Evolutionary conservation across 257 asterid species (phyloP).

Genomic region (Salvia splendens): DNA sequence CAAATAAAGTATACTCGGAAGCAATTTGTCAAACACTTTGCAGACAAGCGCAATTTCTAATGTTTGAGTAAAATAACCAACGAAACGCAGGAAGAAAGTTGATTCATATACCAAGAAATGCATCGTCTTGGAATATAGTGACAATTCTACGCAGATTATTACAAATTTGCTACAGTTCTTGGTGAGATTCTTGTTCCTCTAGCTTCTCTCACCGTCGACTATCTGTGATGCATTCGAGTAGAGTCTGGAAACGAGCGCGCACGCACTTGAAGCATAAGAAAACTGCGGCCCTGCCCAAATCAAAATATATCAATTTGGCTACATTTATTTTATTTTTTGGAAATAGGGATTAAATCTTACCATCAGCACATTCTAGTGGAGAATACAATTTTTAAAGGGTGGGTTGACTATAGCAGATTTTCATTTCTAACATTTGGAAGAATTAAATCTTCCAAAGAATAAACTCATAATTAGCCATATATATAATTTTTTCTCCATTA

Average conservation of each 20-base stretch:
- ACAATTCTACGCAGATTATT: background rate
- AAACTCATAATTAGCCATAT: too few species aligned
- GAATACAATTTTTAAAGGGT: too few species aligned
- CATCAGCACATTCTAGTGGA: too few species aligned
- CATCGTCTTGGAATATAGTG: constrained; percentile 20
- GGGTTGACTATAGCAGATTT: too few species aligned
- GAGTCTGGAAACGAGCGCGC: background rate
- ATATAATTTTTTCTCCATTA: too few species aligned
- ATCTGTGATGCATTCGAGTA: background rate
- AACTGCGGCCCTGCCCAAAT: background rate
- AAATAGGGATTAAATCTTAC: too few species aligned
- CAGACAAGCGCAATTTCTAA: constrained; percentile 3
- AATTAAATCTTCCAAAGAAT: too few species aligned
- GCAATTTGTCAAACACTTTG: constrained; percentile 34
- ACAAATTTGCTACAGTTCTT: background rate
- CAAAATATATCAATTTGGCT: background rate
- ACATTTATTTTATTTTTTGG: background rate
- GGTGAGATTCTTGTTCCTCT: background rate
- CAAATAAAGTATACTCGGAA: constrained; percentile 14
- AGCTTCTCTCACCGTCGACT: background rate
- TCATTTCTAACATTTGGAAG: too few species aligned
- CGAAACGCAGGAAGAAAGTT: background rate
- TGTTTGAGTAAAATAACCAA: background rate
- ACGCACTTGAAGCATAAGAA: background rate
- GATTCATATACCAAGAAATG: constrained; percentile 35